Evolutionary conservation across 306 rosid genomes (phyloP).

Genomic region (Potentilla sterilis): DNA sequence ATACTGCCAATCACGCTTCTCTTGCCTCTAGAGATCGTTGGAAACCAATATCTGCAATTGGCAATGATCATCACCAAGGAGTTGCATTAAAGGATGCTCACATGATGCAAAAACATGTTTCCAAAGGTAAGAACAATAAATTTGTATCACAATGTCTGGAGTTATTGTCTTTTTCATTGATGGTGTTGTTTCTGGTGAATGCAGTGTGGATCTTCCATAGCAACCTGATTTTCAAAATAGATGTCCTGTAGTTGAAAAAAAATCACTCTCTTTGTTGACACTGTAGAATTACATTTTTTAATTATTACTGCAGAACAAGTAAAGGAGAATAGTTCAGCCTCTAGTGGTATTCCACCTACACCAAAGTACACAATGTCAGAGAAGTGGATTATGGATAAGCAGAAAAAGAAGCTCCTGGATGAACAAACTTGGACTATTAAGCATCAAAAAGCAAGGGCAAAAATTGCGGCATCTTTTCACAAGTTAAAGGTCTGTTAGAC

Average conservation of each 20-base stretch:
- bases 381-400: slow-evolving; percentile 82
- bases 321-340: slow-evolving; percentile 44
- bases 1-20: slow-evolving; percentile 46
- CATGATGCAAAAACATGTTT: slow-evolving; percentile 45
- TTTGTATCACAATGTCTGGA: slow-evolving; percentile 9
- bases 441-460: slow-evolving; percentile 74
- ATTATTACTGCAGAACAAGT: slow-evolving; percentile 48
- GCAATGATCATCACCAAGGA: slow-evolving; percentile 48
- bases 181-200: slow-evolving; percentile 17
- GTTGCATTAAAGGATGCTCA: slow-evolving; percentile 51
- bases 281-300: slow-evolving; percentile 28
- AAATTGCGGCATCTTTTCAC: slow-evolving; percentile 59
- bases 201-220: slow-evolving; percentile 30
- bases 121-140: slow-evolving; percentile 55
- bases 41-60: slow-evolving; percentile 65
- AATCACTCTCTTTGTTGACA: slow-evolving; percentile 29
- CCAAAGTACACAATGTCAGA: slow-evolving; percentile 85
- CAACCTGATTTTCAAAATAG: slow-evolving; percentile 29
- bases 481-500: slow-evolving; percentile 64
- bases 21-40: slow-evolving; percentile 67
- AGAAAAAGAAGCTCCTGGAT: slow-evolving; percentile 60
- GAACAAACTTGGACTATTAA: slow-evolving; percentile 68
- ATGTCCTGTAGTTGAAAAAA: slow-evolving; percentile 24
- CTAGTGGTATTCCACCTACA: slow-evolving; percentile 49
- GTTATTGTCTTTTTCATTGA: slow-evolving; percentile 12